These are phyloP conservation scores for Bromus sterilis DNA, from an alignment of 176 grass and related monocot species.

Conservation along the genomic window DNA sequence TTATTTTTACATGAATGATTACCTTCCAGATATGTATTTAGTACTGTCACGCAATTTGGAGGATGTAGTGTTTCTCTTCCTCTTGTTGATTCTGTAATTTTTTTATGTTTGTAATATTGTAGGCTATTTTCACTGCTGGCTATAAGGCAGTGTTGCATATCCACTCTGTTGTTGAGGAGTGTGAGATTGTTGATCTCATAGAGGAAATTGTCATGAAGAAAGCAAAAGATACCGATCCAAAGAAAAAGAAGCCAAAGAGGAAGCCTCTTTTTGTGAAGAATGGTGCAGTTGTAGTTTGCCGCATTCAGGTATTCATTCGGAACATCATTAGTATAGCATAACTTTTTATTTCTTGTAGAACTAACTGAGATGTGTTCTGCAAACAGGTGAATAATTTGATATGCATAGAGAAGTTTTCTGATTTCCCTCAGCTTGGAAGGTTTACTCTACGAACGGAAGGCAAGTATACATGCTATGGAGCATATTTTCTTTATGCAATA, in stretches of 20 bases:
- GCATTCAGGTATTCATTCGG: conserved; percentile 52
- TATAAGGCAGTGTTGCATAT: conserved; percentile 96
- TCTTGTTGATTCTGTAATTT: neutral
- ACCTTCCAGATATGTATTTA: neutral
- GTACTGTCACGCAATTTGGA: neutral
- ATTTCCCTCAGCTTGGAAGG: conserved; percentile 90
- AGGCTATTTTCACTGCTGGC: conserved; percentile 98
- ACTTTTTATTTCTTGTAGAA: neutral
- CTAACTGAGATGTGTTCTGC: conserved; percentile 15
- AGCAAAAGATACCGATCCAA: conserved; percentile 65
- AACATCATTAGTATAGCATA: neutral
- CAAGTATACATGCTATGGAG: conserved; percentile 14
- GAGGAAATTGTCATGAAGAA: conserved; percentile 89
- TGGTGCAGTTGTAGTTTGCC: conserved; percentile 88
- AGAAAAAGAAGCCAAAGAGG: conserved; percentile 74
- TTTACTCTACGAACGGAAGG: conserved; percentile 96
- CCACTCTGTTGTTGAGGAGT: conserved; percentile 91
- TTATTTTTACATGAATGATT: neutral
- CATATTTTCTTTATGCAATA: neutral
- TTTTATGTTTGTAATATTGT: neutral
- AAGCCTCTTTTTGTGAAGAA: conserved; percentile 98
- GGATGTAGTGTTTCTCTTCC: neutral
- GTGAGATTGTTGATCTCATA: conserved; percentile 97
- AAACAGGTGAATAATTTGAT: conserved; percentile 82
- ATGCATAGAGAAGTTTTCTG: conserved; percentile 86